Conservation (phyloP, 331 rosid genomes). For the Prunus yedoensis region DNA sequence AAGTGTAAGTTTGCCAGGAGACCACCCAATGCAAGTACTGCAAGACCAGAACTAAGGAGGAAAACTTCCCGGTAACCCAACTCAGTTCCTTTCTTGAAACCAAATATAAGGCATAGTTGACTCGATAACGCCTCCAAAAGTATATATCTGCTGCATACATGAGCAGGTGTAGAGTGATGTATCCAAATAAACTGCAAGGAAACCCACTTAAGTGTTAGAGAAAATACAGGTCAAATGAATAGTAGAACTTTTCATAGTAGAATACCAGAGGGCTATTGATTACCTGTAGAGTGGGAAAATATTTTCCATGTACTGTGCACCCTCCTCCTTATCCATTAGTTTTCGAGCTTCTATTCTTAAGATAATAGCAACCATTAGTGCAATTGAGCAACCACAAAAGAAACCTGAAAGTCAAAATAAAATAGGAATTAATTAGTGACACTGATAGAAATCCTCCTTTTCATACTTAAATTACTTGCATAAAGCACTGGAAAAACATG, state of each 20-base stretch:
- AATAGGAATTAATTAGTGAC: slow-evolving; percentile 8
- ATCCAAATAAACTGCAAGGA: slow-evolving; percentile 63
- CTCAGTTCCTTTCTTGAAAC: slow-evolving; percentile 67
- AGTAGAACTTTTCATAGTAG: neutral
- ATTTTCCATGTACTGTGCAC: slow-evolving; percentile 52
- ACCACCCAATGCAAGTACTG: slow-evolving; percentile 59
- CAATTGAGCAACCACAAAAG: slow-evolving; percentile 56
- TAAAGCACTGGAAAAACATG: neutral
- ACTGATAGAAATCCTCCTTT: neutral
- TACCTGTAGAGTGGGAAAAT: slow-evolving; percentile 73
- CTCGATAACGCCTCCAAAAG: slow-evolving; percentile 58
- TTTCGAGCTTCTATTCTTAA: slow-evolving; percentile 40
- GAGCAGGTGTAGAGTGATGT: slow-evolving; percentile 61
- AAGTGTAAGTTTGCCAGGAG: slow-evolving; percentile 65
- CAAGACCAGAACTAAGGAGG: slow-evolving; percentile 66
- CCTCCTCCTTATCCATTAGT: slow-evolving; percentile 37
- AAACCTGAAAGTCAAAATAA: slow-evolving; percentile 41
- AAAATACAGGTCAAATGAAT: slow-evolving; percentile 11
- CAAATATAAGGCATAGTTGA: slow-evolving; percentile 77
- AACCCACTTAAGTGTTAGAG: slow-evolving; percentile 23
- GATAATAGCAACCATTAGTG: slow-evolving; percentile 50
- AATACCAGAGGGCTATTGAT: neutral
- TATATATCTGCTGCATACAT: slow-evolving; percentile 60
- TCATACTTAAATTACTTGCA: neutral
- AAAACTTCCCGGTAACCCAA: slow-evolving; percentile 52